Conservation (phyloP, 2,329 filamentous ascomycete genomes). For the Neocucurbitaria cava region DNA sequence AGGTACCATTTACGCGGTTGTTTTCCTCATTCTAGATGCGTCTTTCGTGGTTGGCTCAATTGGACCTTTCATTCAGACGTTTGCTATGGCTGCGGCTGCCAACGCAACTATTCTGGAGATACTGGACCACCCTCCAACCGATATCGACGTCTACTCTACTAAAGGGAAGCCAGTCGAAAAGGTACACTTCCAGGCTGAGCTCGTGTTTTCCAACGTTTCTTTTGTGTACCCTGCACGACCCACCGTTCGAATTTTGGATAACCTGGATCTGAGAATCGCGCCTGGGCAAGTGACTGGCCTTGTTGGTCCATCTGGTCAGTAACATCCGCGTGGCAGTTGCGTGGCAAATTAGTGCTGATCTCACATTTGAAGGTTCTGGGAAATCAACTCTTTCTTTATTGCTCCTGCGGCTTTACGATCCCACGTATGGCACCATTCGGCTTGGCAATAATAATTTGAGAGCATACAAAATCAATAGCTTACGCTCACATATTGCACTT, state of each 20-base stretch:
- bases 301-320: conserved; percentile 53
- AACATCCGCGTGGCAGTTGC: not conserved
- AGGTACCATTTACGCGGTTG: conserved; percentile 67
- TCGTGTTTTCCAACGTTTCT: conserved; percentile 48
- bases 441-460: conserved; percentile 38
- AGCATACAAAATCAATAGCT: conserved; percentile 37
- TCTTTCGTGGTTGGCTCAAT: conserved; percentile 69
- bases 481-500: conserved; percentile 42
- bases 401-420: conserved; percentile 51
- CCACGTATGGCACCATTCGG: conserved; percentile 33
- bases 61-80: conserved; percentile 67
- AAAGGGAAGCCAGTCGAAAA: conserved; percentile 27
- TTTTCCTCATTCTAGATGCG: conserved; percentile 69
- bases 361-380: conserved; percentile 20
- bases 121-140: conserved; percentile 49
- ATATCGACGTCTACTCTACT: conserved; percentile 49
- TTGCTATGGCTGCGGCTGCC: conserved; percentile 60
- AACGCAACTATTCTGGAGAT: conserved; percentile 55
- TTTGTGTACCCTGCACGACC: conserved; percentile 56
- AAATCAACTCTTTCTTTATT: conserved; percentile 55
- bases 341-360: not conserved
- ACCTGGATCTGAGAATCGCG: conserved; percentile 45
- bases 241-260: conserved; percentile 49
- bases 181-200: conserved; percentile 33
- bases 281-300: conserved; percentile 54